Conservation (phyloP, 2,329 filamentous ascomycete genomes). For the Periconia sp. region DNA sequence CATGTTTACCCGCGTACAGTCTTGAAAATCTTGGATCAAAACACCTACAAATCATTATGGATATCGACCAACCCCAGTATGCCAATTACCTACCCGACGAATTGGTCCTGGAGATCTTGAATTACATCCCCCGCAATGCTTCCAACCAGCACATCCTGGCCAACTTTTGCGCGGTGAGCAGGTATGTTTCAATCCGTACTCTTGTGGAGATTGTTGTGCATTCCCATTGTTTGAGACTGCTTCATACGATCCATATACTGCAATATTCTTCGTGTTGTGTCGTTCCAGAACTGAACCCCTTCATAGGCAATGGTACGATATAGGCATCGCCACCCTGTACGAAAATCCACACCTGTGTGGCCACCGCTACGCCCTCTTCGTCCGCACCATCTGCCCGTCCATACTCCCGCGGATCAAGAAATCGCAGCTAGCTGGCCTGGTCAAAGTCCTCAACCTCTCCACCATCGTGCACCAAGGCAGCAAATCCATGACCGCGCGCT, state of each 20-base stretch:
- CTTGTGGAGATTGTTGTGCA: too few species aligned
- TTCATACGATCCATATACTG: background rate
- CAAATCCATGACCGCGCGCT: slow-evolving; percentile 58
- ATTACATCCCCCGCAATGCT: slow-evolving; percentile 40
- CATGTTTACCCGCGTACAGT: too few species aligned
- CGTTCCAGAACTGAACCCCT: background rate
- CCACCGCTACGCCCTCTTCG: slow-evolving; percentile 56
- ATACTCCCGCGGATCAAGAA: slow-evolving; percentile 52
- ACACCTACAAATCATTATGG: background rate
- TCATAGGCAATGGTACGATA: slow-evolving; percentile 58
- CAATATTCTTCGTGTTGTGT: slow-evolving; percentile 1
- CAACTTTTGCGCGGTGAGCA: slow-evolving; percentile 51
- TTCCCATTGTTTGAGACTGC: background rate
- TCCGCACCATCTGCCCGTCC: slow-evolving; percentile 56
- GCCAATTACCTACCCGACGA: slow-evolving; percentile 55
- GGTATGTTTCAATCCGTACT: slow-evolving; percentile 14
- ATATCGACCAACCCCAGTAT: slow-evolving; percentile 10
- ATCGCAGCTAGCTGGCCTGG: slow-evolving; percentile 52
- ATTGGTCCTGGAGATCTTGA: slow-evolving; percentile 54
- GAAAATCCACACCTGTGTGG: slow-evolving; percentile 54
- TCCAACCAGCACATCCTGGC: slow-evolving; percentile 52
- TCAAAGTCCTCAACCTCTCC: slow-evolving; percentile 57
- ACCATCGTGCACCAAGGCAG: slow-evolving; percentile 61
- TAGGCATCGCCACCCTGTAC: slow-evolving; percentile 56
- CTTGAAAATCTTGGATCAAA: too few species aligned